Evolutionary conservation across 2,329 filamentous ascomycete genomes (phyloP), one percentile per base, ranked within the genome.

Genomic region (Mariannaea sp.): DNA sequence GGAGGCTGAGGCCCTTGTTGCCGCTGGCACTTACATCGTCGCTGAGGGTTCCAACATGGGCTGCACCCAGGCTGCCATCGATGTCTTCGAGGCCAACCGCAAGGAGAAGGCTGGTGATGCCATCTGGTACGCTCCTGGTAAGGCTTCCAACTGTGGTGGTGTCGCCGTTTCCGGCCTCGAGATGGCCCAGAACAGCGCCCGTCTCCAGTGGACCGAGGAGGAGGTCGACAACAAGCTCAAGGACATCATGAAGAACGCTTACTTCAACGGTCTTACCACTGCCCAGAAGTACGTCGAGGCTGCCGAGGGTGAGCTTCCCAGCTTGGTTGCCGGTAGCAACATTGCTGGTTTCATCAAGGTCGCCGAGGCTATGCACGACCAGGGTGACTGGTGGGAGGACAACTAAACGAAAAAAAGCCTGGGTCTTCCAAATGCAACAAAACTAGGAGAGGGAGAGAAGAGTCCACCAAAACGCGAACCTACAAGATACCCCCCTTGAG

Each of bases 41-140:
- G 94, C 94, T 53, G 94, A 99, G 79, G 94, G 94, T 52, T 94
- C 89, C 77, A 97, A 97, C 85, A 97, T 99, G 94, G 94, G 94
- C 61, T 97, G 92, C 82, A 97, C 92, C 27, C 91, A 94, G 77
- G 92, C 89, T 62, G 93, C 93, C 64, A 97, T 99, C 68, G 89
- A 96, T 68, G 80, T 91, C 62, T 97, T 97, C 73, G 93, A 97
- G 83, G 83, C 81, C 14, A 80, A 86, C 68, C 84, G 92, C 65
- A 85, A 80, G 71, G 83, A 83, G 72, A 85, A 90, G 79, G 85
- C 84, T 61, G 75, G 76, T 46, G 72, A 77, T 6, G 85, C 90
- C 56, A 86, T 96, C 74, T 99, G 94, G 94, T 97, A 97, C 75
- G 94, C 89, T 14, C 93, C 93, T 44, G 93, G 91, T 66, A 97